phyloP scores from a whole-genome alignment of 2,329 filamentous ascomycete species.

The Pyrenophora seminiperda region DNA sequence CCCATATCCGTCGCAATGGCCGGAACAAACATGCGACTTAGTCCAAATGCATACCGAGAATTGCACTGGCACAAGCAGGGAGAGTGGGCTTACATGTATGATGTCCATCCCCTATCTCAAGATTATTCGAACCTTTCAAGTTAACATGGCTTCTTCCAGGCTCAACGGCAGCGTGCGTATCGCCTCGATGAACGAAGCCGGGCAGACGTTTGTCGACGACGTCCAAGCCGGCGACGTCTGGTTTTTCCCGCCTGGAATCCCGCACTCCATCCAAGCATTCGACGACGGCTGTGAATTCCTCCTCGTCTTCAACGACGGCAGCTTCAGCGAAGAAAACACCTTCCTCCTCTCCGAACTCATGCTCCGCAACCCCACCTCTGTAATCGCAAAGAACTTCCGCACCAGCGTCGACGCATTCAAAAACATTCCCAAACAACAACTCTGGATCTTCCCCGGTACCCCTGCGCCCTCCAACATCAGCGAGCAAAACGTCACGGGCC shows the following conservation, averaged over 20 bases:
- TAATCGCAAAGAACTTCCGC: conserved; percentile 52
- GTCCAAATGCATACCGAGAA: conserved; percentile 62
- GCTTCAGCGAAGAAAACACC: conserved; percentile 64
- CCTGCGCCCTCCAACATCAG: conserved; percentile 45
- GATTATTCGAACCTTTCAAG: too few species aligned
- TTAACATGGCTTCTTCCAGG: conserved; percentile 4
- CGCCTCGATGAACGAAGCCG: conserved; percentile 58
- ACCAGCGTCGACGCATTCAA: conserved; percentile 46
- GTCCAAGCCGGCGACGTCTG: conserved; percentile 50
- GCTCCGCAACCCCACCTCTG: conserved; percentile 49
- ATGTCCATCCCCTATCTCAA: neutral
- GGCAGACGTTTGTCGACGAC: conserved; percentile 50
- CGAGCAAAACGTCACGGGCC: conserved; percentile 53
- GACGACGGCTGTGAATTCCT: conserved; percentile 57
- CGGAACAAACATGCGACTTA: conserved; percentile 51
- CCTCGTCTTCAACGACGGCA: conserved; percentile 62
- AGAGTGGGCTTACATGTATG: conserved; percentile 57
- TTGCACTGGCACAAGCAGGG: conserved; percentile 66
- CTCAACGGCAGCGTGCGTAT: conserved; percentile 59
- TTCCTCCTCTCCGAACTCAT: conserved; percentile 63
- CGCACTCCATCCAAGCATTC: conserved; percentile 59
- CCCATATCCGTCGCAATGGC: conserved; percentile 51
- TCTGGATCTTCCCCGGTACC: conserved; percentile 53
- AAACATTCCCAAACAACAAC: conserved; percentile 46
- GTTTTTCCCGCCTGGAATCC: conserved; percentile 47